phyloP scores from a whole-genome alignment of 1,284 basidiomycete genomes.

The Laetiporus sulphureus region DNA sequence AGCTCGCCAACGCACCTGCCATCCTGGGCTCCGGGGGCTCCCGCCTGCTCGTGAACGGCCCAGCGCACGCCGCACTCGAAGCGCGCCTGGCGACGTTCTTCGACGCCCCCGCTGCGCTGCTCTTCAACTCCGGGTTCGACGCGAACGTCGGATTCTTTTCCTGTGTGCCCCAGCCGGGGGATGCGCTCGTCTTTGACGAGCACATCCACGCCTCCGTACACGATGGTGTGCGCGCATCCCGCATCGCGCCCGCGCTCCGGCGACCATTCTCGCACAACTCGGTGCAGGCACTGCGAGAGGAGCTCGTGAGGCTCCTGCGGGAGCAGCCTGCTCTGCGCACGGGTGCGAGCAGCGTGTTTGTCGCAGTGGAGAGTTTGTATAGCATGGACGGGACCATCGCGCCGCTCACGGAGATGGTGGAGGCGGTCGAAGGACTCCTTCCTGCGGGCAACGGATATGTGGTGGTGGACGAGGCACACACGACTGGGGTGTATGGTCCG shows the following conservation, averaged over 20 bases:
- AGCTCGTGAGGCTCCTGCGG: constrained; percentile 35
- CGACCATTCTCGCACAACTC: constrained; percentile 74
- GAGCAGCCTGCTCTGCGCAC: constrained; percentile 30
- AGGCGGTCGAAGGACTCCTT: constrained; percentile 50
- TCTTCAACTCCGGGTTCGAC: constrained; percentile 96
- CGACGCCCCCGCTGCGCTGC: constrained; percentile 56
- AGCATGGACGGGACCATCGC: constrained; percentile 95
- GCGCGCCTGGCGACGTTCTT: constrained; percentile 62
- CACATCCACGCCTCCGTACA: constrained; percentile 91
- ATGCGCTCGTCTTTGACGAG: constrained; percentile 82
- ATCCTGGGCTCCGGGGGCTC: constrained; percentile 91
- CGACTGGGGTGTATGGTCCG: constrained; percentile 77
- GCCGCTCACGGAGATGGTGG: constrained; percentile 63
- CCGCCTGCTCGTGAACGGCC: constrained; percentile 79
- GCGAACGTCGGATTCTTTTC: constrained; percentile 90
- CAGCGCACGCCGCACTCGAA: constrained; percentile 66
- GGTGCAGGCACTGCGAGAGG: constrained; percentile 38
- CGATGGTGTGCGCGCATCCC: constrained; percentile 77
- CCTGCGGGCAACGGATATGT: constrained; percentile 59
- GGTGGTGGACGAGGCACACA: constrained; percentile 88
- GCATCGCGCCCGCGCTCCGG: constrained; percentile 35
- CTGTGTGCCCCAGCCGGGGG: constrained; percentile 72
- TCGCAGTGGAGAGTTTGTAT: constrained; percentile 89
- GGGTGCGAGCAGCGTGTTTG: constrained; percentile 47
- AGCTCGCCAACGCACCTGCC: constrained; percentile 44